Base-by-base conservation (phyloP, 345 rosid genomes). In the Murraya paniculata region DNA sequence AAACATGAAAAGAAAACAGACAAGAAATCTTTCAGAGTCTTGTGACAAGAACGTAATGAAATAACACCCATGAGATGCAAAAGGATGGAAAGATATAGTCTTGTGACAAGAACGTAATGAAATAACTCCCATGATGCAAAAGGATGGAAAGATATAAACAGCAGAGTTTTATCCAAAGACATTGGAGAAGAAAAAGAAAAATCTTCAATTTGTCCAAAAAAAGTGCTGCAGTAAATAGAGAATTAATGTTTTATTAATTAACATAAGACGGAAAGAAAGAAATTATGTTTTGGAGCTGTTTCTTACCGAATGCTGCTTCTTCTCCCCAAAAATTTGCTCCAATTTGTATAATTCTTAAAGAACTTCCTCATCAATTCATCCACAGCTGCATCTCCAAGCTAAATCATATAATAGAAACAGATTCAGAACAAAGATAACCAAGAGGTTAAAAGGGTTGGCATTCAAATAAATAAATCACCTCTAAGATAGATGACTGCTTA, bases 291-390 rank as follows among this genome's bases (percentile, higher is more conserved):
- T 62, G 22, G 64, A 31, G 59, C 50, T 38, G 68, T 74, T 53
- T 67, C 87, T 81, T 80, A 93, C 99, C 92, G 75, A 79, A 95
- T 95, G 84, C 82, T 95, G 77, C 80, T 92, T 84, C 84, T 89
- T 87, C 89, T 93, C 77, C 91, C 86, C 84, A 95, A 82, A 82
- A 84, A 95, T 76, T 93, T 93, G 89, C 99, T 90, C 98, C 99
- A 95, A 65, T 80, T 86, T 59, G 96, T 92, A 81, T 95, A 95
- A 80, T 93, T 95, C 85, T 93, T 92, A 76, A 93, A 93, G 75
- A 93, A 83, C 78, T 89, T 95, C 78, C 87, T 93, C 97, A 93
- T 92, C 74, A 92, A 80, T 72, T 86, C 97, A 86, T 92, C 97
- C 71, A 90, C 79, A 75, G 93, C 91, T 74, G 85, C 93, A 79